These are phyloP conservation scores for Dictyophora rubrovolvata DNA, from an alignment of 768 basidiomycete species.

Conservation along the genomic window DNA sequence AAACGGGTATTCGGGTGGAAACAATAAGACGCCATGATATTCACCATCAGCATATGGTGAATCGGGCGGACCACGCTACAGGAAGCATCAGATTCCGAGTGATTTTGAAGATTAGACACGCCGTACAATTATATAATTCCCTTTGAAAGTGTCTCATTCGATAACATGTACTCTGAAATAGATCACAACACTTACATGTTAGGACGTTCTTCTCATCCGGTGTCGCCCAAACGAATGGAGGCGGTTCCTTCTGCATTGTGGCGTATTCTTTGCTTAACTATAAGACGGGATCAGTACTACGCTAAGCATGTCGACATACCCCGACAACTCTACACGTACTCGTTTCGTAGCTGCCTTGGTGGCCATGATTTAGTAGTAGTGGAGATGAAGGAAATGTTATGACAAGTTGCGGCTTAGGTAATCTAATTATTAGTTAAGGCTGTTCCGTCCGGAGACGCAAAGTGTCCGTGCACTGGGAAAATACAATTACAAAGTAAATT, in stretches of 20 bases:
- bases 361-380: constrained; percentile 41
- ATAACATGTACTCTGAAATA: neutral
- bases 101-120: constrained; percentile 1
- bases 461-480: neutral
- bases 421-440: neutral
- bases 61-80: constrained; percentile 86
- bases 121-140: constrained; percentile 90
- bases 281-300: constrained; percentile 8
- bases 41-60: constrained; percentile 87
- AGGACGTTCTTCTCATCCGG: constrained; percentile 98
- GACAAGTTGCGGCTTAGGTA: neutral
- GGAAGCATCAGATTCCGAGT: constrained; percentile 6
- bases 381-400: neutral
- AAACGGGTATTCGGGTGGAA: constrained; percentile 92
- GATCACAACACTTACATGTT: constrained; percentile 54
- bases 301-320: neutral
- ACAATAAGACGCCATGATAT: constrained; percentile 86
- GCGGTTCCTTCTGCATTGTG: constrained; percentile 85
- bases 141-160: constrained; percentile 28
- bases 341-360: constrained; percentile 82
- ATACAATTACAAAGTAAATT: neutral
- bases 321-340: constrained; percentile 28
- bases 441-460: neutral
- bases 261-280: constrained; percentile 85
- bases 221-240: constrained; percentile 90